A percentile compares a stretch with the other conserved stretches of the same genome.
Conservation (phyloP, 306 rosid genomes). For the Notholithocarpus densiflorus region DNA sequence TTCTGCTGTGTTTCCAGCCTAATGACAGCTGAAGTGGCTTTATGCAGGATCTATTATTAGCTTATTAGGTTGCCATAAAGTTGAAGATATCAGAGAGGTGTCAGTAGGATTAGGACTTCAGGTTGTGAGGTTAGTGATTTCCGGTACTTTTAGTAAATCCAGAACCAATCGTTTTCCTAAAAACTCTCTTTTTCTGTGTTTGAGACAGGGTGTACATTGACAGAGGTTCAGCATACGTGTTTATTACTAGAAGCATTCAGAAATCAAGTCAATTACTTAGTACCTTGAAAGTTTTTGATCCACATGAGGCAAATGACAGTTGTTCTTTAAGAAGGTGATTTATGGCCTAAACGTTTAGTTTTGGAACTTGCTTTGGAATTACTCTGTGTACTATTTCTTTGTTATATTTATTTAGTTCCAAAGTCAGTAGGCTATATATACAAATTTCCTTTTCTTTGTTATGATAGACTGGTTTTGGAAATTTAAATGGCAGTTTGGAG, state of each 20-base stretch:
- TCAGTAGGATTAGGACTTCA: conserved; percentile 83
- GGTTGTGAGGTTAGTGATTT: conserved; percentile 75
- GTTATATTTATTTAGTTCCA: not conserved
- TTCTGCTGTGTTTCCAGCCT: conserved; percentile 5
- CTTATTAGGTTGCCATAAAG: conserved; percentile 54
- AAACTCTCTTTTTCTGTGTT: conserved; percentile 19
- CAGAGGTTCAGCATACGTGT: conserved; percentile 53
- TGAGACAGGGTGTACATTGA: conserved; percentile 55
- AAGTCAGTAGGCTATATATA: not conserved
- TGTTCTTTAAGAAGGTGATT: conserved; percentile 67
- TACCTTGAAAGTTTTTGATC: conserved; percentile 46
- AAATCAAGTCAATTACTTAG: conserved; percentile 62
- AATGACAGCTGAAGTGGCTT: conserved; percentile 8
- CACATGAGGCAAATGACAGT: conserved; percentile 33
- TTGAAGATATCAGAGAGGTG: conserved; percentile 71
- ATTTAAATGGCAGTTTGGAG: conserved; percentile 99
- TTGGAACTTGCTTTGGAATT: not conserved
- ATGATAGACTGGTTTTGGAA: conserved; percentile 77
- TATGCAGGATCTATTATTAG: conserved; percentile 47
- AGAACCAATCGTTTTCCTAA: conserved; percentile 18
- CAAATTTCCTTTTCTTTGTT: conserved; percentile 22
- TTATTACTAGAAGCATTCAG: conserved; percentile 71
- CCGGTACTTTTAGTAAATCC: conserved; percentile 8
- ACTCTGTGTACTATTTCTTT: not conserved
- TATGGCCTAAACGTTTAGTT: not conserved